Percentiles rank a stretch among this genome's conserved stretches.
Conservation (phyloP, 495 filamentous ascomycete genomes). For the Penicillium bovifimosum region DNA sequence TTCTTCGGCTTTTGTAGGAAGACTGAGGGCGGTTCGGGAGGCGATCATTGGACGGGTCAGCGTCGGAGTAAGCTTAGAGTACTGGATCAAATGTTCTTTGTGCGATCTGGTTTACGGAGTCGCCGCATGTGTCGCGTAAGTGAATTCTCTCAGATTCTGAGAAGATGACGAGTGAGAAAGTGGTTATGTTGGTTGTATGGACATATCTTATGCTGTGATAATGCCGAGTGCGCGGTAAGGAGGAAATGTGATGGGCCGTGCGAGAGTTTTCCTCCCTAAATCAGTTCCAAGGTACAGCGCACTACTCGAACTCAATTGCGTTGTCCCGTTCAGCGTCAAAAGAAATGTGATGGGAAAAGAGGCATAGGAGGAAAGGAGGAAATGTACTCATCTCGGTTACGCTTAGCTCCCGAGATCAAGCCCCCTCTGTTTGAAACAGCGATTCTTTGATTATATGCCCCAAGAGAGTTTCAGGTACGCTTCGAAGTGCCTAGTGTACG, state of each 20-base stretch:
- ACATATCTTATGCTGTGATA: background rate
- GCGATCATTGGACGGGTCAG: background rate
- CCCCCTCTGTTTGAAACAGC: background rate
- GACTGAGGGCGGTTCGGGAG: background rate
- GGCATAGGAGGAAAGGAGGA: no score
- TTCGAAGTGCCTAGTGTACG: no score
- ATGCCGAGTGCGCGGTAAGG: background rate
- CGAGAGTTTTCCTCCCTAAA: background rate
- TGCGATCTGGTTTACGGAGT: background rate
- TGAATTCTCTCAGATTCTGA: background rate
- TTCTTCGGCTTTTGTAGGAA: conserved; percentile 10
- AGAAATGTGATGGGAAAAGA: background rate
- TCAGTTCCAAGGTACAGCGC: background rate
- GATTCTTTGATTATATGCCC: background rate
- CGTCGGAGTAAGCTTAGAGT: background rate
- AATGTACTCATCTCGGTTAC: background rate
- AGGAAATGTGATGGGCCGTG: background rate
- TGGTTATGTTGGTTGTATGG: no score
- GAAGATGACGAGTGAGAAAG: background rate
- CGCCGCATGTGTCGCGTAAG: background rate
- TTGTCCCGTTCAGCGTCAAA: background rate
- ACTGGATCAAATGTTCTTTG: background rate
- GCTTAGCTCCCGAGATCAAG: background rate
- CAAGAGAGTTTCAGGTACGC: background rate
- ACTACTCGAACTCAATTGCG: background rate